These are phyloP conservation scores for Cladosporium sp. DNA, from an alignment of 2,329 filamentous ascomycete species.

Conservation along the genomic window DNA sequence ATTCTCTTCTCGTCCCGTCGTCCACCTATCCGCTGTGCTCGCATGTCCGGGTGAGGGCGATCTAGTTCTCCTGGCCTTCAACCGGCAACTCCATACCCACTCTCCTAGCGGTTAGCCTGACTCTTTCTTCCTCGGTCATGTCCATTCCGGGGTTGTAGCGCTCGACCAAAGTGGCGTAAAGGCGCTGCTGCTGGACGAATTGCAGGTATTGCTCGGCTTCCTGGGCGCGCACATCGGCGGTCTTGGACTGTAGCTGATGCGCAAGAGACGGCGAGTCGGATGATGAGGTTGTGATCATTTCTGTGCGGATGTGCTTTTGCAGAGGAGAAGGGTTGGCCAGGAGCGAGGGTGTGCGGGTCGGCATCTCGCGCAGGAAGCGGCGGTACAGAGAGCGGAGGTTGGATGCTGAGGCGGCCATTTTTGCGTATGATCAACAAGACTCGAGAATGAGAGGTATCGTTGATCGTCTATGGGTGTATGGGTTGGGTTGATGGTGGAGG, in stretches of 20 bases:
- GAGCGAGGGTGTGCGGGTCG: conserved; percentile 56
- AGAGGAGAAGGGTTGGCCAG: conserved; percentile 60
- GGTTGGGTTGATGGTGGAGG: neutral
- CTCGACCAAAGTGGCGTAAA: conserved; percentile 76
- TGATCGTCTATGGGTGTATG: neutral
- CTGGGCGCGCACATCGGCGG: conserved; percentile 26
- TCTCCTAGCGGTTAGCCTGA: conserved; percentile 75
- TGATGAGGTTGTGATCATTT: conserved; percentile 45
- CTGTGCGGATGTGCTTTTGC: conserved; percentile 63
- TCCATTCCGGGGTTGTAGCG: conserved; percentile 91
- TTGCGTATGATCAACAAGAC: neutral
- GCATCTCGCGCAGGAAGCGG: conserved; percentile 81
- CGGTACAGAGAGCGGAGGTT: conserved; percentile 76
- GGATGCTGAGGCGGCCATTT: conserved; percentile 38
- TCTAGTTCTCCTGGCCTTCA: conserved; percentile 36
- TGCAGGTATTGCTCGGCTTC: conserved; percentile 73
- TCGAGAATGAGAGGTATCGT: too few relatives aligned
- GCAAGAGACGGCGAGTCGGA: conserved; percentile 34
- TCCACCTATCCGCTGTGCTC: too few relatives aligned
- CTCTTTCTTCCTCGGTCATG: conserved; percentile 78
- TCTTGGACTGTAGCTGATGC: conserved; percentile 6
- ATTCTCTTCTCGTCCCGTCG: too few relatives aligned
- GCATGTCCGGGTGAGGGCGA: too few relatives aligned
- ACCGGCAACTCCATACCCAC: conserved; percentile 86
- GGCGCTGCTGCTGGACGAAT: conserved; percentile 80